Evolutionary conservation across 2,329 filamentous ascomycete genomes (phyloP), one percentile per base, ranked within the genome.

Genomic region (Ceratocystis variospora): DNA sequence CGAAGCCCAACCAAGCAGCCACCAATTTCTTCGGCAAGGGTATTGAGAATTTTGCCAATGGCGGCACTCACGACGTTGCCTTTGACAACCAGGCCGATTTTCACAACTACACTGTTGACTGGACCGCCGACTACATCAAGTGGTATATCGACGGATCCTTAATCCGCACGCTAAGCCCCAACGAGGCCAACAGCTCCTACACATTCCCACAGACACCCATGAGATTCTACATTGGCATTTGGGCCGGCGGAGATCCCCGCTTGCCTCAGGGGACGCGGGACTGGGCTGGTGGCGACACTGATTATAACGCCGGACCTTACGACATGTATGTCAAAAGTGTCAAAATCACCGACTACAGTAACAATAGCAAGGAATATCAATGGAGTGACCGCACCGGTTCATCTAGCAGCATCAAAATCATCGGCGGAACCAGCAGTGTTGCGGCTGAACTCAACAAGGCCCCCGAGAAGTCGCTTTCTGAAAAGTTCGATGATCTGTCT

Each of bases 21-120:
- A 87, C 83, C 70, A 92, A 93, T 78, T 93, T 87, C 76, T 93
- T 88, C 71, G 87, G 88, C 74, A 90, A 92, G 78, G 89, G 88
- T 62, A 79, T 76, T 77, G 77, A 84, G 76, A 74, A 88, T 78
- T 73, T 79, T 76, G 79, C 83, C 71, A 85, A 87, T 69, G 87
- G 82, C 69, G 79, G 78, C 55, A 83, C 84, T 73, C 80, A 87
- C 71, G 74, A 76, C 8, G 75, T 83, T 63, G 73, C 83, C 7
- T 75, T 79, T 31, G 79, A 79, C 70, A 80, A 83, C 53, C 83
- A 83, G 71, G 77, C 78, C 62, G 82, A 83, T 65, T 87, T 80
- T 73, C 87, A 90, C 79, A 90, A 89, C 73, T 92, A 91, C 75
- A 88, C 87, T n/a, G 79, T 84, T 37, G 79, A 84, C 70, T 92